Percentiles rank a stretch among this genome's conserved stretches.
Conservation (phyloP, 192 early-diverging fungal genomes). For the Thoreauomyces humboldtii region DNA sequence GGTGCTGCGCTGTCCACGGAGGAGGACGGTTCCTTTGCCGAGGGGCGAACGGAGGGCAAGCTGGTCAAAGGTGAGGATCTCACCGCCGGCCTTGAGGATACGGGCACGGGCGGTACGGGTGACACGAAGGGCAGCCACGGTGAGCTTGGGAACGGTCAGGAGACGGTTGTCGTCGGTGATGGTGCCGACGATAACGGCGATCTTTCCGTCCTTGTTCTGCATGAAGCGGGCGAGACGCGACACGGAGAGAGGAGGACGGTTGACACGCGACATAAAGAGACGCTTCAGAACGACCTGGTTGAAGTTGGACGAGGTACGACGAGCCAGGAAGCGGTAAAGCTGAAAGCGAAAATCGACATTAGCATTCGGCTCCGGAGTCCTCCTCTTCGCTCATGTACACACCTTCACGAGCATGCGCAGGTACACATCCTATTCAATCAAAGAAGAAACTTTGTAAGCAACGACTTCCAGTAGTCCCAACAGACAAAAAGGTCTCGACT, state of each 20-base stretch:
- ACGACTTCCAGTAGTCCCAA: too few species aligned
- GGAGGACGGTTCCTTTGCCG: slow-evolving; percentile 90
- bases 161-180: slow-evolving; percentile 96
- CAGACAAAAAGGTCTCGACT: not conserved
- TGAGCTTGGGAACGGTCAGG: slow-evolving; percentile 89
- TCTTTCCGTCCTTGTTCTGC: slow-evolving; percentile 80
- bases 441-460: slow-evolving; percentile 10
- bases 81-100: slow-evolving; percentile 98
- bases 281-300: slow-evolving; percentile 99
- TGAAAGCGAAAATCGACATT: slow-evolving; percentile 26
- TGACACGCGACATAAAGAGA: slow-evolving; percentile 96
- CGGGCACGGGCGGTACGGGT: slow-evolving; percentile 95
- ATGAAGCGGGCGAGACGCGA: slow-evolving; percentile 83
- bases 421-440: slow-evolving; percentile 77
- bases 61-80: slow-evolving; percentile 98
- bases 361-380: too few species aligned
- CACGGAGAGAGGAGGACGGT: slow-evolving; percentile 92
- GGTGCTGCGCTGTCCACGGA: slow-evolving; percentile 92
- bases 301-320: slow-evolving; percentile 97
- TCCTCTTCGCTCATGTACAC: too few species aligned
- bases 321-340: slow-evolving; percentile 99
- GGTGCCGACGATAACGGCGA: slow-evolving; percentile 92
- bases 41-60: slow-evolving; percentile 97
- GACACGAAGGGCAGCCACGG: slow-evolving; percentile 92
- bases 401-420: slow-evolving; percentile 97